These are phyloP conservation scores for Pleodorina starrii DNA, from an alignment of 139 green algal species.

Conservation along the genomic window DNA sequence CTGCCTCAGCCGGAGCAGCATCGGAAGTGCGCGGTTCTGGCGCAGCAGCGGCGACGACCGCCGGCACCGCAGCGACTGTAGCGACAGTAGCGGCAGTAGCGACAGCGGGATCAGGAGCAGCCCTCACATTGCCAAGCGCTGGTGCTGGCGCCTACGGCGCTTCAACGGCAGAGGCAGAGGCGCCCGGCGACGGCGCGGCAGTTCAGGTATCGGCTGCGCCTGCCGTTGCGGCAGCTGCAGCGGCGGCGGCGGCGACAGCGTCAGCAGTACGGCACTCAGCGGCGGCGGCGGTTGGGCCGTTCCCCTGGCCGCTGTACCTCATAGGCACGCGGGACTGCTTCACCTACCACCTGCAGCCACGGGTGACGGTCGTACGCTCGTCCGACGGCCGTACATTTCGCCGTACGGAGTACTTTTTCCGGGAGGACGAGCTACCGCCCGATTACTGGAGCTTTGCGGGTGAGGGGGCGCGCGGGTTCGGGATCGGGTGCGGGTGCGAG, in stretches of 20 bases:
- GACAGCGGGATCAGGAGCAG: neutral
- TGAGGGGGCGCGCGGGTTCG: neutral
- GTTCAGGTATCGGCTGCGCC: neutral
- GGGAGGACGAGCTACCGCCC: conserved; percentile 53
- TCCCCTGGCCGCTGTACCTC: conserved; percentile 78
- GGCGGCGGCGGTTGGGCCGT: neutral
- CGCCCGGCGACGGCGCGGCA: neutral
- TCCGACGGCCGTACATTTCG: conserved; percentile 51
- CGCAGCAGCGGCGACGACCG: too few species aligned
- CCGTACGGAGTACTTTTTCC: conserved; percentile 75
- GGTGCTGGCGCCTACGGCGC: neutral
- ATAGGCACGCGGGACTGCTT: conserved; percentile 80
- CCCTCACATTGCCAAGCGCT: too few species aligned
- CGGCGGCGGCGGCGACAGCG: neutral
- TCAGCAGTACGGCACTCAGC: neutral
- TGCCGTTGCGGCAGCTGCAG: neutral
- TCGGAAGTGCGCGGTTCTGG: too few species aligned
- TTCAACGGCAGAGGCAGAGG: neutral
- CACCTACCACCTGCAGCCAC: conserved; percentile 62
- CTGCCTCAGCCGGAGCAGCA: too few species aligned
- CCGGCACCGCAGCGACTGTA: too few species aligned
- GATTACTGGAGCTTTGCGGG: conserved; percentile 60
- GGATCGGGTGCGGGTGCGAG: too few species aligned
- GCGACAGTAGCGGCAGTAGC: neutral
- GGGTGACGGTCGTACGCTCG: conserved; percentile 45